Conservation (phyloP, 164 flowering plant species). For the Umbilicus rupestris region DNA sequence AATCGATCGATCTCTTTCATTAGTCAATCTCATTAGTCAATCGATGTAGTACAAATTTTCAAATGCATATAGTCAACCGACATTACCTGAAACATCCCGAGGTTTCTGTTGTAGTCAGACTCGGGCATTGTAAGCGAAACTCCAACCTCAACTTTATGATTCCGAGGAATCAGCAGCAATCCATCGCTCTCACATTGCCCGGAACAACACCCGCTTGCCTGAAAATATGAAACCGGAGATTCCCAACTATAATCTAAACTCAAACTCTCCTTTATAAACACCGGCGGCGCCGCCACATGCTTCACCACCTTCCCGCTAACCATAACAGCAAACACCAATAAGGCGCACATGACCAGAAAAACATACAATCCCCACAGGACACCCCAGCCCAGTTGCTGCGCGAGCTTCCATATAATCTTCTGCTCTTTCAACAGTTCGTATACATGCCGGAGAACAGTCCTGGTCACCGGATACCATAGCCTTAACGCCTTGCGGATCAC, state of each 20-base stretch:
- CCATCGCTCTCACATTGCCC: slow-evolving; percentile 16
- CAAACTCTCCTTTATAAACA: slow-evolving; percentile 38
- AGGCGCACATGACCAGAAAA: slow-evolving; percentile 33
- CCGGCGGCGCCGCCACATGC: slow-evolving; percentile 54
- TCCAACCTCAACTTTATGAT: slow-evolving; percentile 44
- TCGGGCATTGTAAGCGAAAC: slow-evolving; percentile 64
- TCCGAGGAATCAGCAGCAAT: slow-evolving; percentile 32
- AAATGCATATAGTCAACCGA: no score
- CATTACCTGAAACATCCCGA: slow-evolving; percentile 10
- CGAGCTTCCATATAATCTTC: slow-evolving; percentile 22
- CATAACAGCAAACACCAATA: slow-evolving; percentile 41
- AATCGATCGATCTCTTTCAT: no score
- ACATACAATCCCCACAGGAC: slow-evolving; percentile 59
- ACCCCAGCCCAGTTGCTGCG: slow-evolving; percentile 37
- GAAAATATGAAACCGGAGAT: slow-evolving; percentile 63
- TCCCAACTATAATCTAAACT: slow-evolving; percentile 69
- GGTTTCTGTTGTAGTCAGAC: slow-evolving; percentile 20
- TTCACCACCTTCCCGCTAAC: slow-evolving; percentile 53
- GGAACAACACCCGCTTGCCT: slow-evolving; percentile 27
- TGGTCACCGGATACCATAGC: slow-evolving; percentile 11
- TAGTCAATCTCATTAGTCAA: no score
- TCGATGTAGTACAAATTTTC: no score
- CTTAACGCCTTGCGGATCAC: slow-evolving; percentile 15
- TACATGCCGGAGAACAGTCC: not conserved
- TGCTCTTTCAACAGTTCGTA: slow-evolving; percentile 23